Evolutionary conservation across 1,139 yeast species (phyloP).

Genomic region (Candida sp.): DNA sequence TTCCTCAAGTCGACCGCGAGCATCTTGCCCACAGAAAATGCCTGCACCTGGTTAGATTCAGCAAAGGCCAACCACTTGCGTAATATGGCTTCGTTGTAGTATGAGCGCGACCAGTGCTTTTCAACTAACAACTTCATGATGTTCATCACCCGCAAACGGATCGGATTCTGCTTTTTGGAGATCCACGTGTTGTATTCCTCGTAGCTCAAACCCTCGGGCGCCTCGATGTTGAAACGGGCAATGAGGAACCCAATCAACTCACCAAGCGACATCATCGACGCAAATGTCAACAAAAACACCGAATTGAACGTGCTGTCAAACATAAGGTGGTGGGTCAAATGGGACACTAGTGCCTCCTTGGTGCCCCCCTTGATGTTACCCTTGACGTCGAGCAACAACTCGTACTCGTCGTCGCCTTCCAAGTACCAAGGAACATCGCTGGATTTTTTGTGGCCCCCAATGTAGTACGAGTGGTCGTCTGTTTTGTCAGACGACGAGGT

Average conservation of each 20-base stretch:
- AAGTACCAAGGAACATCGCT: constrained; percentile 77
- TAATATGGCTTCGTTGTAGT: constrained; percentile 53
- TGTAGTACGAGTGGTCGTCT: constrained; percentile 39
- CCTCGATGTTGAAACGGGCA: constrained; percentile 70
- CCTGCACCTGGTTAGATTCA: constrained; percentile 47
- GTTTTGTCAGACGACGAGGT: constrained; percentile 45
- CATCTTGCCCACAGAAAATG: constrained; percentile 38
- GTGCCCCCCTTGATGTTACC: constrained; percentile 90
- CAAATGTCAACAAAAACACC: constrained; percentile 74
- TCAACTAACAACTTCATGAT: constrained; percentile 75
- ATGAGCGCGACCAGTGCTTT: constrained; percentile 77
- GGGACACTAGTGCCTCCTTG: constrained; percentile 77
- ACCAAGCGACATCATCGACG: constrained; percentile 73
- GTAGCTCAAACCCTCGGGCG: constrained; percentile 87
- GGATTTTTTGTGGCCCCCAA: constrained; percentile 38
- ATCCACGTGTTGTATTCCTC: constrained; percentile 88
- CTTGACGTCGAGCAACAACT: constrained; percentile 71
- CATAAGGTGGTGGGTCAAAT: constrained; percentile 78
- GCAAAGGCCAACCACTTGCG: constrained; percentile 63
- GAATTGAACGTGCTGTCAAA: constrained; percentile 72
- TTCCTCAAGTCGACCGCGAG: constrained; percentile 28
- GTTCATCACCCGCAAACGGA: constrained; percentile 70
- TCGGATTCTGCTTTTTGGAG: constrained; percentile 68
- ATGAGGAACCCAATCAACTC: constrained; percentile 68
- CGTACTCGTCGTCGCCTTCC: constrained; percentile 78